Evolutionary conservation across 1,284 basidiomycete genomes (phyloP).

Genomic region (Megacollybia platyphylla): DNA sequence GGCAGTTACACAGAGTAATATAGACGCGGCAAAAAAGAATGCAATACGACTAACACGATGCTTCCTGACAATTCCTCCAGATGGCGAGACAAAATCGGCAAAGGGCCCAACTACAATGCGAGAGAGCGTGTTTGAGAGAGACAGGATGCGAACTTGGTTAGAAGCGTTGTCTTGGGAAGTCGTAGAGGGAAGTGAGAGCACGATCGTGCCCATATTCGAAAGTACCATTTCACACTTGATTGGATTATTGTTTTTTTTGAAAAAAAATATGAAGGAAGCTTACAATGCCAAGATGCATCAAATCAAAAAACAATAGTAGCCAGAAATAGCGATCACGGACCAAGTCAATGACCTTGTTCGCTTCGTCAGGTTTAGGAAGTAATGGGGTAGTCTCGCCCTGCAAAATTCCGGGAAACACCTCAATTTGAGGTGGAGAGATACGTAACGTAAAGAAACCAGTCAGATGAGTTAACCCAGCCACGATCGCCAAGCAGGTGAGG

Average conservation of each 20-base stretch:
- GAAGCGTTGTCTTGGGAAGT: conserved; percentile 8
- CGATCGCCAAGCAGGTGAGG: conserved; percentile 41
- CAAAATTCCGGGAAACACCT: conserved; percentile 1
- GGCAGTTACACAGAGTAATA: conserved; percentile 36
- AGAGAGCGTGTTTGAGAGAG: conserved; percentile 56
- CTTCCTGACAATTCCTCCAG: conserved; percentile 24
- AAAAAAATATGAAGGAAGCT: conserved; percentile 14
- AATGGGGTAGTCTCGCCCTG: conserved; percentile 28
- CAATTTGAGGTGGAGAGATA: conserved; percentile 8
- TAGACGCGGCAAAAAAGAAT: conserved; percentile 39
- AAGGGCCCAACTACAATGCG: conserved; percentile 58
- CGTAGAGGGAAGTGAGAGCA: conserved; percentile 42
- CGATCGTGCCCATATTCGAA: conserved; percentile 65
- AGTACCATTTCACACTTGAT: conserved; percentile 69
- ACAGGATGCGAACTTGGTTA: conserved; percentile 55
- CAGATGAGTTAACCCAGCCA: conserved; percentile 40
- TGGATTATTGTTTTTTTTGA: background rate
- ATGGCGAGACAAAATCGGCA: conserved; percentile 58
- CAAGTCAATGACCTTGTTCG: conserved; percentile 17
- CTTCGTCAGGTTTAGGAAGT: conserved; percentile 16
- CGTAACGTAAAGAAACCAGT: conserved; percentile 36
- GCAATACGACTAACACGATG: conserved; percentile 45
- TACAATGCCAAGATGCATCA: conserved; percentile 51
- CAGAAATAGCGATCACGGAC: conserved; percentile 45
- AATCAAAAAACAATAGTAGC: conserved; percentile 28